Base-by-base conservation (phyloP, 2,329 filamentous ascomycete species). In the Claviceps capensis region DNA sequence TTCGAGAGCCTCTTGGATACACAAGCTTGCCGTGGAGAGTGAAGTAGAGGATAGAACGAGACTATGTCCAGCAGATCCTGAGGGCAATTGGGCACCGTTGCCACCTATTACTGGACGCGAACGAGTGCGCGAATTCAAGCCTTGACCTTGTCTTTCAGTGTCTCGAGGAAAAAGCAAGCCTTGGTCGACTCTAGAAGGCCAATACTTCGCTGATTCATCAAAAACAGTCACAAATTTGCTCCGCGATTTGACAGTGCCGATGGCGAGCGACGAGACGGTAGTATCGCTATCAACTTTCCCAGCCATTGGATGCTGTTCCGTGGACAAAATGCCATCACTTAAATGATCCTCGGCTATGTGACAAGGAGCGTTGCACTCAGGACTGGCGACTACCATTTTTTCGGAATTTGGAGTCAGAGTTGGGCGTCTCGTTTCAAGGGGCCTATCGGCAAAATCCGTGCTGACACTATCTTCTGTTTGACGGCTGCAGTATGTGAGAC, bases 201-300 rank as follows among this genome's bases (percentile, higher is more conserved):
- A 36, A 26, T 41, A 42, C 40, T 22, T 53, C 2, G 46, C 42
- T 22, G 48, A 13, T 17, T 48, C 43, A 16, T 51, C 17, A 16
- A 45, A 5, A 9, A 37, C 40, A 9, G 45, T 22, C 16, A 34
- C 17, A 23, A 30, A 30, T 46, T 45, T 48, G 16, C 30, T 53
- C 52, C 52, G 51, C 5, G 52, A 53, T n/a, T 51, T 53, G 13
- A 53, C 45, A 40, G 14, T 48, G n/a, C 50, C 38, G 8, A 23
- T 16, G 19, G 22, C 38, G 34, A 40, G 22, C 9, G 46, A 36
- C 3, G 17, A 38, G 38, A 9, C 26, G 26, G 52, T 11, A 26
- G 6, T 16, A 11, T 34, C 42, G n/a, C 36, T 17, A 36, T 49
- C 46, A 23, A 23, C 45, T 37, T 36, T 23, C 11, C 37, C n/a